Evolutionary conservation across 2,329 filamentous ascomycete species (phyloP).

Genomic region (Coniosporium tulheliwenetii): DNA sequence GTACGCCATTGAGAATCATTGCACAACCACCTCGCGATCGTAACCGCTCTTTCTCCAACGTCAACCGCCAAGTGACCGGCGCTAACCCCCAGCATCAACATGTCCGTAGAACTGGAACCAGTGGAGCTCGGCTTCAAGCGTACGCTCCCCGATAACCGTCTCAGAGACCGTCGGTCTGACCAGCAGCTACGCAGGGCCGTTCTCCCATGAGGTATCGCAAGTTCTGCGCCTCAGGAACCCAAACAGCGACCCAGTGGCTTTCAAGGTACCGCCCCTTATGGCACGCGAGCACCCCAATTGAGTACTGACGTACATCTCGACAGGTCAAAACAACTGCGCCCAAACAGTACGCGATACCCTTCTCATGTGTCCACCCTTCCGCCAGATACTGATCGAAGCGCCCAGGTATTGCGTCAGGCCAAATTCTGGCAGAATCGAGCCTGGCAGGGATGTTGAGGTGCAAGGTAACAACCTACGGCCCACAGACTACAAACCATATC

Average conservation of each 20-base stretch:
- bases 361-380: too few species aligned
- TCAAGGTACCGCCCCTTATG: constrained; percentile 36
- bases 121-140: constrained; percentile 85
- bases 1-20: too few species aligned
- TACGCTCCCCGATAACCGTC: constrained; percentile 34
- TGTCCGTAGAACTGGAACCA: constrained; percentile 92
- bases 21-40: too few species aligned
- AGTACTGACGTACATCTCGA: constrained; percentile 6
- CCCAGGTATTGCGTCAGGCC: constrained; percentile 89
- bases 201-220: constrained; percentile 49
- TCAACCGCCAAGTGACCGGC: too few species aligned
- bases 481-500: constrained; percentile 8
- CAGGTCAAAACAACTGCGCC: constrained; percentile 98
- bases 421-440: constrained; percentile 90
- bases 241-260: constrained; percentile 42
- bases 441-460: constrained; percentile 79
- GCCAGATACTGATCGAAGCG: not conserved
- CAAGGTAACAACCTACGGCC: constrained; percentile 43
- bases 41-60: too few species aligned
- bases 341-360: constrained; percentile 60
- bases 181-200: constrained; percentile 32
- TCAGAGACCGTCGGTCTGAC: constrained; percentile 4
- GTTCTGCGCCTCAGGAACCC: constrained; percentile 42
- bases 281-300: not conserved
- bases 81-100: constrained; percentile 27